phyloP scores from a whole-genome alignment of 164 flowering plant species.

The Taxillus chinensis region DNA sequence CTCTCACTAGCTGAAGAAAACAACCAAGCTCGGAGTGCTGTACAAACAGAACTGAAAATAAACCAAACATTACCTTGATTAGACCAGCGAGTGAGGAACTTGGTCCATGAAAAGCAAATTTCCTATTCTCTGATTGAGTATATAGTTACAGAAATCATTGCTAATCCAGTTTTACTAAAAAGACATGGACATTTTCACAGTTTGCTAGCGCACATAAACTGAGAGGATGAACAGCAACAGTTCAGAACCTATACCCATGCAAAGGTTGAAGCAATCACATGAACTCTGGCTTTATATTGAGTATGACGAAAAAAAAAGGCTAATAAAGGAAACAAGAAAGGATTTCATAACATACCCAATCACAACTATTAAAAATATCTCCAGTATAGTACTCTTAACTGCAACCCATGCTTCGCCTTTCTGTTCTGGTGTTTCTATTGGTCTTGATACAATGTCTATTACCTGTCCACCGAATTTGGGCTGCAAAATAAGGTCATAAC shows the following conservation, averaged over 20 bases:
- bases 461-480: slow-evolving; percentile 92
- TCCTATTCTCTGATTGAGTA: too few relatives aligned
- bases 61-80: background rate
- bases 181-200: too few relatives aligned
- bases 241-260: too few relatives aligned
- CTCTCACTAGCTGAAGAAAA: slow-evolving; percentile 95
- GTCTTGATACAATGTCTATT: slow-evolving; percentile 88
- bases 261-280: too few relatives aligned
- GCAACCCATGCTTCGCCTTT: slow-evolving; percentile 56
- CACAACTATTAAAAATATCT: slow-evolving; percentile 59
- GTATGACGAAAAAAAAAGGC: background rate
- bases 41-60: slow-evolving; percentile 55
- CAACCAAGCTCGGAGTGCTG: slow-evolving; percentile 88
- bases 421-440: slow-evolving; percentile 55
- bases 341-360: slow-evolving; percentile 49
- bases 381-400: slow-evolving; percentile 57
- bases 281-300: too few relatives aligned
- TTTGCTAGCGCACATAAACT: too few relatives aligned
- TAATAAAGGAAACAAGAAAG: too few relatives aligned
- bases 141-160: too few relatives aligned
- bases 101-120: background rate
- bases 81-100: background rate
- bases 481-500: slow-evolving; percentile 29
- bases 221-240: too few relatives aligned
- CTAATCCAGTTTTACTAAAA: too few relatives aligned